Percentiles rank a stretch among this genome's conserved stretches.
Conservation (phyloP, 148 eudicot genomes). For the Dianthus caryophyllus region DNA sequence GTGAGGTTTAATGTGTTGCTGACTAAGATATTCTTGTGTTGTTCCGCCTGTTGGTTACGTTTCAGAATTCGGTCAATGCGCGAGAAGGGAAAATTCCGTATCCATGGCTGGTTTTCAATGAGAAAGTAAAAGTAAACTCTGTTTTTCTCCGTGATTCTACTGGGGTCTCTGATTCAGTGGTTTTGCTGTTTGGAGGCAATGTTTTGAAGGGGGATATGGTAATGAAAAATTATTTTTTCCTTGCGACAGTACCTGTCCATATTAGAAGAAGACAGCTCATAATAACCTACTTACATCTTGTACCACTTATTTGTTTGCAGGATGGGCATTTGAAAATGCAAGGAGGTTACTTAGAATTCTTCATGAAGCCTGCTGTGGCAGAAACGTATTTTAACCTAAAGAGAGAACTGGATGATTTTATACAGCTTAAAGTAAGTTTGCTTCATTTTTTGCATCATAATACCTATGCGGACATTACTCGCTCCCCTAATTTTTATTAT, state of each 20-base stretch:
- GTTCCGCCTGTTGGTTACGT: conserved; percentile 8
- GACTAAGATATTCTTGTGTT: not conserved
- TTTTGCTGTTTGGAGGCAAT: conserved; percentile 84
- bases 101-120: conserved; percentile 97
- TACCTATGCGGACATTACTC: not conserved
- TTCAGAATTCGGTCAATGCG: conserved; percentile 57
- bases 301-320: conserved; percentile 37
- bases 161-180: conserved; percentile 80
- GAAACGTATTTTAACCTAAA: conserved; percentile 63
- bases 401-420: conserved; percentile 75
- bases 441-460: not conserved
- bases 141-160: conserved; percentile 93
- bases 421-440: conserved; percentile 68
- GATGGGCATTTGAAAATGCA: conserved; percentile 89
- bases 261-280: not conserved
- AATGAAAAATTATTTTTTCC: conserved; percentile 17
- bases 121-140: conserved; percentile 88
- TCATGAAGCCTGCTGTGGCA: conserved; percentile 63
- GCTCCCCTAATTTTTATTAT: not conserved
- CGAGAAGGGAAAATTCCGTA: conserved; percentile 69
- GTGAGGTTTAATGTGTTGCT: not conserved
- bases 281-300: conserved; percentile 6
- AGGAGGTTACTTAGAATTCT: conserved; percentile 95
- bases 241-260: not conserved
- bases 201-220: conserved; percentile 64